phyloP scores from a whole-genome alignment of 1,139 yeast genomes.

The Suhomyces maxii region DNA sequence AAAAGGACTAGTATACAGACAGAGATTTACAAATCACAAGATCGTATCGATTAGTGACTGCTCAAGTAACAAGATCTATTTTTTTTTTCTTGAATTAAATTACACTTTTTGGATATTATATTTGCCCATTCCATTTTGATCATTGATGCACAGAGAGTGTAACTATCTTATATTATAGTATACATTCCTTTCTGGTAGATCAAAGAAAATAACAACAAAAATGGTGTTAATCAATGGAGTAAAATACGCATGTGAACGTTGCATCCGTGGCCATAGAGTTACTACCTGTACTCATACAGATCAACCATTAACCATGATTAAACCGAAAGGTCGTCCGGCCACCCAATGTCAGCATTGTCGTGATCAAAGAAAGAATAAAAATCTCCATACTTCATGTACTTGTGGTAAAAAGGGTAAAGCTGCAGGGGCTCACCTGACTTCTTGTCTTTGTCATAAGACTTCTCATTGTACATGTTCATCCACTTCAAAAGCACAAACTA shows the following conservation, averaged over 20 bases:
- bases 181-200: neutral
- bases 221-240: conserved; percentile 92
- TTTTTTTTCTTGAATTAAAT: too few species aligned
- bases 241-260: conserved; percentile 93
- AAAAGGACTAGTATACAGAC: too few species aligned
- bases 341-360: conserved; percentile 90
- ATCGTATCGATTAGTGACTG: too few species aligned
- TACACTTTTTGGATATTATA: too few species aligned
- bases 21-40: too few species aligned
- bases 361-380: conserved; percentile 69
- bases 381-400: conserved; percentile 69
- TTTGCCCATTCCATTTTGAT: neutral
- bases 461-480: conserved; percentile 61
- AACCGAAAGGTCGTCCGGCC: conserved; percentile 94
- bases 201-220: neutral
- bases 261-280: conserved; percentile 94
- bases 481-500: conserved; percentile 11
- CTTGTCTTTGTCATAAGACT: conserved; percentile 56
- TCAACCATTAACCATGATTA: conserved; percentile 86
- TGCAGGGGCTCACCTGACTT: conserved; percentile 45
- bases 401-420: conserved; percentile 63
- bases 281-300: conserved; percentile 92
- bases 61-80: too few species aligned
- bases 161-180: neutral
- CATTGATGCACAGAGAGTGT: neutral